Conservation (phyloP, 129 eudicot genomes). For the Heracleum sosnowskyi region DNA sequence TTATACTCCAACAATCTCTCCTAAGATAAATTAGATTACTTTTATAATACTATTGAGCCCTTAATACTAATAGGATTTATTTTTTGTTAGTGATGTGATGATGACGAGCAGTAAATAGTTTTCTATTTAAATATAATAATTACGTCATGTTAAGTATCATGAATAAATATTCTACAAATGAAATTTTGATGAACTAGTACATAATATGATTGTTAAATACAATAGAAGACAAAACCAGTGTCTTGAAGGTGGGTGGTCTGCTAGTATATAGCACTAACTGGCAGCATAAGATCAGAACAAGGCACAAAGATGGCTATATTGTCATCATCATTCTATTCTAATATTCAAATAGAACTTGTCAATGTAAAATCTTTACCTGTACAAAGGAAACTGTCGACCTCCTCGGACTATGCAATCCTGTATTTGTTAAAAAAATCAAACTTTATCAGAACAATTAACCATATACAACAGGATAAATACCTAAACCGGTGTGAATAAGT, state of each 20-base stretch:
- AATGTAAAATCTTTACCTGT: slow-evolving; percentile 47
- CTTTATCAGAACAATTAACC: too few relatives aligned
- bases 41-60: background rate
- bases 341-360: background rate
- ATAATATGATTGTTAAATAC: background rate
- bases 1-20: background rate
- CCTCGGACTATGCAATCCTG: slow-evolving; percentile 87
- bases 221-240: background rate
- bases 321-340: background rate
- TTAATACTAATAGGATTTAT: background rate
- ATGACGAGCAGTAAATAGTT: background rate
- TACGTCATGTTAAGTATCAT: background rate
- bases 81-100: background rate
- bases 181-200: background rate
- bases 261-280: background rate
- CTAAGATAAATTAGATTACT: background rate
- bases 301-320: background rate
- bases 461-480: background rate
- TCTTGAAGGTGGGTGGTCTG: background rate
- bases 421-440: slow-evolving; percentile 12
- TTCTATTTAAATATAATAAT: background rate
- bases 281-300: background rate
- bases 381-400: slow-evolving; percentile 73
- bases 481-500: background rate
- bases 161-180: background rate